Evolutionary conservation across 495 filamentous ascomycete species (phyloP).

Genomic region (Tuber calosporum): DNA sequence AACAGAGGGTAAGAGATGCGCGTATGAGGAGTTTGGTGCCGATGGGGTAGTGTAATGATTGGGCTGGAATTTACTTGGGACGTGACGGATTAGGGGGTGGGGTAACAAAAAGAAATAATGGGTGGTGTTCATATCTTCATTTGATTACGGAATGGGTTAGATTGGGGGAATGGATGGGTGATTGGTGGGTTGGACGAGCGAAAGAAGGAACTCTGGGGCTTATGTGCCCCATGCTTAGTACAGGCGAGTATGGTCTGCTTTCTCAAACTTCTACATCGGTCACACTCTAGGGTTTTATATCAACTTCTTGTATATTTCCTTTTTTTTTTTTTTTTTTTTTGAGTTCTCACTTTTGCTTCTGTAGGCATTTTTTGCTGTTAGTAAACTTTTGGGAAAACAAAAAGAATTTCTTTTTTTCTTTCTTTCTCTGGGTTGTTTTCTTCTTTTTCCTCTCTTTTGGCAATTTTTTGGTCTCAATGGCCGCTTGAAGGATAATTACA

Average conservation of each 20-base stretch:
- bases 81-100: constrained; percentile 16
- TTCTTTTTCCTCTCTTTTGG: neutral
- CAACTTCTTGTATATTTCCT: constrained; percentile 16
- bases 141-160: constrained; percentile 36
- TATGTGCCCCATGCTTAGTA: constrained; percentile 24
- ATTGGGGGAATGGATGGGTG: neutral
- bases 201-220: constrained; percentile 6
- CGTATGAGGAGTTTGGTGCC: constrained; percentile 33
- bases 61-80: constrained; percentile 29
- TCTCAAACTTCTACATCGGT: constrained; percentile 36
- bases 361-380: neutral
- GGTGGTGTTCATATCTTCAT: constrained; percentile 36
- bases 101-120: constrained; percentile 33
- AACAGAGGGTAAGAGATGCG: neutral
- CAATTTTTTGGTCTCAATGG: neutral
- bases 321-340: too few relatives aligned
- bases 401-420: constrained; percentile 8
- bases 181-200: constrained; percentile 9
- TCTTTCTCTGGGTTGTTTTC: neutral
- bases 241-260: constrained; percentile 10
- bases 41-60: constrained; percentile 36
- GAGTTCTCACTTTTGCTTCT: constrained; percentile 21
- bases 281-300: constrained; percentile 29
- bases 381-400: constrained; percentile 3
- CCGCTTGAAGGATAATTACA: constrained; percentile 6